A percentile compares a stretch with the other conserved stretches of the same genome.
Evolutionary conservation across 1,284 basidiomycete genomes (phyloP).

Genomic region (Anthracocystis panici-leucophaei): DNA sequence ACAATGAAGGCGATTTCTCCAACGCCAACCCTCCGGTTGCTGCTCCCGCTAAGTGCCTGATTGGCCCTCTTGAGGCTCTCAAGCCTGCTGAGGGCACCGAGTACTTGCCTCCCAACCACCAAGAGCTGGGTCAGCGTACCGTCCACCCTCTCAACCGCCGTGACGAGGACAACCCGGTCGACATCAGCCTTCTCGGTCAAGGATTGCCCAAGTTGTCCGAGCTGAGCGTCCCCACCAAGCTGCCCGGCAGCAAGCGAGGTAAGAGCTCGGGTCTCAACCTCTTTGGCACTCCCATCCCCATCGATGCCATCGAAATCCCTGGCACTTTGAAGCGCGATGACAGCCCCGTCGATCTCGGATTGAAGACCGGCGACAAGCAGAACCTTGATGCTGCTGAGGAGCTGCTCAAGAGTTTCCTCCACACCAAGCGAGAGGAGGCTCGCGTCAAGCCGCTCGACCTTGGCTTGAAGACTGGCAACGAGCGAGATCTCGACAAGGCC

Average conservation of each 20-base stretch:
- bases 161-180: slow-evolving; percentile 12
- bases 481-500: slow-evolving; percentile 30
- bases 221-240: slow-evolving; percentile 9
- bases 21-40: slow-evolving; percentile 1
- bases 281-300: slow-evolving; percentile 23
- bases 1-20: no score
- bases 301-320: slow-evolving; percentile 13
- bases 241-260: slow-evolving; percentile 22
- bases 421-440: slow-evolving; percentile 20
- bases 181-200: slow-evolving; percentile 25
- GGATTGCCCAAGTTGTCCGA: slow-evolving; percentile 6
- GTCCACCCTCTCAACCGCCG: slow-evolving; percentile 41
- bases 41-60: slow-evolving; percentile 22
- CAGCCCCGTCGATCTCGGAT: slow-evolving; percentile 17
- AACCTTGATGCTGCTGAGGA: slow-evolving; percentile 20
- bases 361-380: slow-evolving; percentile 32
- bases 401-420: slow-evolving; percentile 25
- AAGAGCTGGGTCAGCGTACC: slow-evolving; percentile 29
- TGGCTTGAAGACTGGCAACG: slow-evolving; percentile 32
- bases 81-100: slow-evolving; percentile 15
- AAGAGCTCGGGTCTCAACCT: slow-evolving; percentile 27
- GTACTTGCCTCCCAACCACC: slow-evolving; percentile 29
- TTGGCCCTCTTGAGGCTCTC: slow-evolving; percentile 24
- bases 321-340: slow-evolving; percentile 3
- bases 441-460: slow-evolving; percentile 21